Base-by-base conservation (phyloP, 192 early-diverging fungal species). In the Martensiomyces pterosporus region DNA sequence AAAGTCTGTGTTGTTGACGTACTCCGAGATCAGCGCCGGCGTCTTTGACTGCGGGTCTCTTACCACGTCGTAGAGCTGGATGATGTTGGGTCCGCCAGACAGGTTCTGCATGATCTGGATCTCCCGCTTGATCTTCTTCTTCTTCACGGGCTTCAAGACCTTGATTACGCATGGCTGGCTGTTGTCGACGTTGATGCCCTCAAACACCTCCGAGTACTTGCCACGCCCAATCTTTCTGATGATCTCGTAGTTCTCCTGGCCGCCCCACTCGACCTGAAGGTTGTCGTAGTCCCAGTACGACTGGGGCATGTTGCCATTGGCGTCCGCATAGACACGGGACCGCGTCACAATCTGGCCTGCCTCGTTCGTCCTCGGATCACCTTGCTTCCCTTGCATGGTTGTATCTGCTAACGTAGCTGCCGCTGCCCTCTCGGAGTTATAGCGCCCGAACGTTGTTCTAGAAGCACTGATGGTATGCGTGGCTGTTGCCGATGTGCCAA, bases 41-140 rank as follows among this genome's bases (percentile, higher is more conserved):
- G 91, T 94, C 73, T 96, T 94, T 17, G 90, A 93, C 82, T 92
- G 83, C 24, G 93, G 96, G 61, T 99, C 96, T 43, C 94, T 75
- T 21, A 99, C 96, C 49, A 99, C 83, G 64, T 99, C 94, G 43
- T 87, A 80, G 37, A 99, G 79, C 47, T 84, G 81, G 54, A 99
- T 82, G 29, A 99, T 82, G 65, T 99, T 99, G 18, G 86, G 80
- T 3, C 96, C 96, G 34, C 96, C 96, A 24, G 86, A 83, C 37
- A 99, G 77, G 62, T 97, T 99, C 66, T 97, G 94, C 57, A 99
- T 82, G 47, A 99, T 99, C 67, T 96, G 97, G 69, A 99, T 94
- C 67, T 99, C 96, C 41, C 96, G 82, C 83, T 96, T 97, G 60
- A 99, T 99, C 81, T 99, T 99, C 87, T 97, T 97, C 84, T 99